phyloP scores from a whole-genome alignment of 345 rosid species.

The Lenwebbia sp. region DNA sequence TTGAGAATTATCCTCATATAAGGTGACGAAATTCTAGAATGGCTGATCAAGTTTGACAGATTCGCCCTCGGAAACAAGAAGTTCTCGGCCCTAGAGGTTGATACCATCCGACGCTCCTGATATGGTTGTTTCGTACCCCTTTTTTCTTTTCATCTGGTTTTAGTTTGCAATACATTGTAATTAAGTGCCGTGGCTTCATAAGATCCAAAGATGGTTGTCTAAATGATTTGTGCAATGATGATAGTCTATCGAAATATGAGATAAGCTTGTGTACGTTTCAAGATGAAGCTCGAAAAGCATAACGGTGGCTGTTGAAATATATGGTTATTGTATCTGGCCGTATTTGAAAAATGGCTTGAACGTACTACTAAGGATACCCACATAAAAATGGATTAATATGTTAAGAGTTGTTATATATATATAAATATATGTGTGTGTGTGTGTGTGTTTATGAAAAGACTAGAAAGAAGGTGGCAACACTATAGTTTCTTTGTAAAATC shows the following conservation, averaged over 20 bases:
- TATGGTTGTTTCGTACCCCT: background rate
- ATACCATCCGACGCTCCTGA: background rate
- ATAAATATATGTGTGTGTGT: no score
- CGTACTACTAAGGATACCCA: background rate
- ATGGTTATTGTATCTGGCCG: background rate
- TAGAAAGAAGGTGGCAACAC: background rate
- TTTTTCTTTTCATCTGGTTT: background rate
- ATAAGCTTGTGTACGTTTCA: background rate
- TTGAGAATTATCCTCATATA: background rate
- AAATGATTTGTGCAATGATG: background rate
- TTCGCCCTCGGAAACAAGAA: background rate
- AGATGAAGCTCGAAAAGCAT: background rate
- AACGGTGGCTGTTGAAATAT: background rate
- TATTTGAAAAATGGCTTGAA: background rate
- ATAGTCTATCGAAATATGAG: background rate
- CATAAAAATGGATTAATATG: background rate
- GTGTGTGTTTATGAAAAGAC: background rate
- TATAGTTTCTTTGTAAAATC: background rate
- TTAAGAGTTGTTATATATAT: background rate
- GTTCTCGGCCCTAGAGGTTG: background rate
- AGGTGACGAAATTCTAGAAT: background rate
- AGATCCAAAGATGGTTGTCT: background rate
- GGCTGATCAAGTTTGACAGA: background rate
- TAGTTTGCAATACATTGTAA: background rate
- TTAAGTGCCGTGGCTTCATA: background rate